Conservation (phyloP, 129 eudicot genomes). For the Helianthus tuberosus region DNA sequence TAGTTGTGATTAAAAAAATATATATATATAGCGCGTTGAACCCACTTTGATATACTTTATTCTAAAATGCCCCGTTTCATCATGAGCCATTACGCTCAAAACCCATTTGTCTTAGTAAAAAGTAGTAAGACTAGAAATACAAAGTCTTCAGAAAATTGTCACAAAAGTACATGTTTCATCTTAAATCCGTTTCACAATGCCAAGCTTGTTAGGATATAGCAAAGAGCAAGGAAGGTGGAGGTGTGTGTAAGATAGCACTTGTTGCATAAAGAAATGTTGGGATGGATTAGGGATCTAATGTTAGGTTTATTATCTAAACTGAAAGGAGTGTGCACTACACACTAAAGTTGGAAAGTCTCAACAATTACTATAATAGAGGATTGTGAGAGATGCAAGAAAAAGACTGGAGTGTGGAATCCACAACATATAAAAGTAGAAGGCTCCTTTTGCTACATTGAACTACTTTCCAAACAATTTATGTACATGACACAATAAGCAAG, state of each 20-base stretch:
- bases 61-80: too few species aligned
- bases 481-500: neutral
- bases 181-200: neutral
- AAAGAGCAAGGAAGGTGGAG: neutral
- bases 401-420: neutral
- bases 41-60: too few species aligned
- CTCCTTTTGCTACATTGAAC: neutral
- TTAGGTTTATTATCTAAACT: neutral
- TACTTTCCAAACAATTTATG: neutral
- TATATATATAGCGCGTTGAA: too few species aligned
- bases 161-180: neutral
- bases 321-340: slow-evolving; percentile 4
- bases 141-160: neutral
- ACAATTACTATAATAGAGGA: neutral
- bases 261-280: slow-evolving; percentile 1
- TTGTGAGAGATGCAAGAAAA: neutral
- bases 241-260: slow-evolving; percentile 14
- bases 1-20: too few species aligned
- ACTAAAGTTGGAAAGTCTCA: slow-evolving; percentile 2
- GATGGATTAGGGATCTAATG: neutral
- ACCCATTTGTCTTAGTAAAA: too few species aligned
- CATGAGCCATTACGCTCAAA: too few species aligned
- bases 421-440: slow-evolving; percentile 6
- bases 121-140: neutral
- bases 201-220: neutral